A percentile compares a stretch with the other conserved stretches of the same genome.
Conservation (phyloP, 441 rosid genomes). For the Populus hybrid region DNA sequence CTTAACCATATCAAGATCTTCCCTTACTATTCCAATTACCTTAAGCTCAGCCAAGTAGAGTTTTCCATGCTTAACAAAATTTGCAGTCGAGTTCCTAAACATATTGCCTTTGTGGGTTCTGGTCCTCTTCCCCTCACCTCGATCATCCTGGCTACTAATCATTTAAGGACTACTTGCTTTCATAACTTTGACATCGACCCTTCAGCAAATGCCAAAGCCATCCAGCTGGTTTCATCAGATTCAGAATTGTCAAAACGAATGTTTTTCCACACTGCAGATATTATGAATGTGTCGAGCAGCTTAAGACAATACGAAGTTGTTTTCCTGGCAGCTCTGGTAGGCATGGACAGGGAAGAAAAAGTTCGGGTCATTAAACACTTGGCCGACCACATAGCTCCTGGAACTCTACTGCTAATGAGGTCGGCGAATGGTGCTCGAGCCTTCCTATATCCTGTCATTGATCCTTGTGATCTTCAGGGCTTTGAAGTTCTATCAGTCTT, state of each 20-base stretch:
- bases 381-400: slow-evolving; percentile 66
- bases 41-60: slow-evolving; percentile 67
- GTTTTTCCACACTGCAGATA: slow-evolving; percentile 58
- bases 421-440: slow-evolving; percentile 85
- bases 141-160: slow-evolving; percentile 59
- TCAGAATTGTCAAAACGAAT: slow-evolving; percentile 57
- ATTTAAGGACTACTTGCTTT: slow-evolving; percentile 44
- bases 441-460: slow-evolving; percentile 71
- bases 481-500: slow-evolving; percentile 60
- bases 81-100: slow-evolving; percentile 35
- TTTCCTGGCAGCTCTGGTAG: slow-evolving; percentile 79
- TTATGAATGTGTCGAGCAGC: slow-evolving; percentile 41
- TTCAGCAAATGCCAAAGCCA: slow-evolving; percentile 57
- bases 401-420: slow-evolving; percentile 65
- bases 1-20: slow-evolving; percentile 56
- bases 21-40: slow-evolving; percentile 74
- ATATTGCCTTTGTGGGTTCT: slow-evolving; percentile 75
- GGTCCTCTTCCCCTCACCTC: slow-evolving; percentile 92
- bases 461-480: slow-evolving; percentile 58
- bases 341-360: slow-evolving; percentile 69
- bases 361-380: slow-evolving; percentile 52
- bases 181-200: slow-evolving; percentile 75
- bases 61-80: slow-evolving; percentile 38
- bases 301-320: slow-evolving; percentile 56
- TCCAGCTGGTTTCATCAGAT: slow-evolving; percentile 44